Percentiles rank a stretch among this genome's conserved stretches.
Conservation (phyloP, 768 basidiomycete species). For the Mycena indigotica region DNA sequence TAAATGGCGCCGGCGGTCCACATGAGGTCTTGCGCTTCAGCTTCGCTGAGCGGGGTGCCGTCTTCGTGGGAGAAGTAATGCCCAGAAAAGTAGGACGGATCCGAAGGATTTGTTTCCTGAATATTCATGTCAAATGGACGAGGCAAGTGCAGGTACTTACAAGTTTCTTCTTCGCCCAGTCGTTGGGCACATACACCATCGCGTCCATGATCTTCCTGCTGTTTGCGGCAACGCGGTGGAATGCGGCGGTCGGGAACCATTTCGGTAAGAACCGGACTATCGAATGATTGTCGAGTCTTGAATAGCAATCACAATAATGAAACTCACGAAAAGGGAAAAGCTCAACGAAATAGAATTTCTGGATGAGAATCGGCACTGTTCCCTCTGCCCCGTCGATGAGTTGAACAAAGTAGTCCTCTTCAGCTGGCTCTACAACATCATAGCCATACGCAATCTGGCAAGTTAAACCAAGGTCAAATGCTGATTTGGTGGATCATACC, state of each 20-base stretch:
- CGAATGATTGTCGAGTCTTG: neutral
- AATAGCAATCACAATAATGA: neutral
- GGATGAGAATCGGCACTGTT: slow-evolving; percentile 25
- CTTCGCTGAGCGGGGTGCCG: neutral
- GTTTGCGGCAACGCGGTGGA: slow-evolving; percentile 34
- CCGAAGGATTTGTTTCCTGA: slow-evolving; percentile 24
- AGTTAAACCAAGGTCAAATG: neutral
- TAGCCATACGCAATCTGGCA: slow-evolving; percentile 46
- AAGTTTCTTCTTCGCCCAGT: slow-evolving; percentile 36
- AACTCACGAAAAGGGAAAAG: slow-evolving; percentile 39
- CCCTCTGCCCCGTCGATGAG: slow-evolving; percentile 35
- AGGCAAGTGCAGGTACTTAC: too few species aligned
- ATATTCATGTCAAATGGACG: too few species aligned
- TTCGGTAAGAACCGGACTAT: slow-evolving; percentile 42
- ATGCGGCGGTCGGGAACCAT: slow-evolving; percentile 38
- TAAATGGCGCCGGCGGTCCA: slow-evolving; percentile 19
- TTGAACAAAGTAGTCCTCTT: slow-evolving; percentile 36
- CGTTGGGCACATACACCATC: slow-evolving; percentile 31
- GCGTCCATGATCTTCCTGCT: slow-evolving; percentile 22
- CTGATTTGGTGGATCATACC: too few species aligned
- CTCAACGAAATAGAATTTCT: slow-evolving; percentile 42
- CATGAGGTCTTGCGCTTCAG: slow-evolving; percentile 4
- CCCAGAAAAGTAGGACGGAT: slow-evolving; percentile 37
- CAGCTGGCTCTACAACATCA: slow-evolving; percentile 29
- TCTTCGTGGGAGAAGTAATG: slow-evolving; percentile 30